Percentiles rank a stretch among this genome's conserved stretches.
These are phyloP conservation scores for Suillus luteus DNA, from an alignment of 768 basidiomycete genomes.

Conservation along the genomic window DNA sequence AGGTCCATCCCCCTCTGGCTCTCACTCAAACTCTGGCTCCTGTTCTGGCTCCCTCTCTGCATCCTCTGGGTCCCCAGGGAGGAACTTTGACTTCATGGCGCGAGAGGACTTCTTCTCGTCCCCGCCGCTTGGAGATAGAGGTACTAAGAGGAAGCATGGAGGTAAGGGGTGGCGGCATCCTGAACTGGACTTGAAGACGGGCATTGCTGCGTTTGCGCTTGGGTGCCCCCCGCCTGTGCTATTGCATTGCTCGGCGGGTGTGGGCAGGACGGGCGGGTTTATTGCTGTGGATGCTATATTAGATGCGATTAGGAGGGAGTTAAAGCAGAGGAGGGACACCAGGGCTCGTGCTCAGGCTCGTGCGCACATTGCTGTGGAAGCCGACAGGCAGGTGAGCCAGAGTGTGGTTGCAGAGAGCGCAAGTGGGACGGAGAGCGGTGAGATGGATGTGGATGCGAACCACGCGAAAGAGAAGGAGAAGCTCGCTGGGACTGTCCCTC, in stretches of 20 bases:
- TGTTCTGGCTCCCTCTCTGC: conserved; percentile 17
- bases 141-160: conserved; percentile 14
- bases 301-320: conserved; percentile 67
- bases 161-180: conserved; percentile 33
- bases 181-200: conserved; percentile 54
- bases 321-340: conserved; percentile 39
- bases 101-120: conserved; percentile 16
- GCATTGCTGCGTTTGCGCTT: conserved; percentile 55
- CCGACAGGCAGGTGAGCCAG: conserved; percentile 10
- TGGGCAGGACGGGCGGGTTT: conserved; percentile 92
- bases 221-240: conserved; percentile 59
- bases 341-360: conserved; percentile 4
- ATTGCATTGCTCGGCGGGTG: conserved; percentile 92
- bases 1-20: conserved; percentile 27
- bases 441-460: conserved; percentile 30
- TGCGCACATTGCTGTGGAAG: conserved; percentile 5
- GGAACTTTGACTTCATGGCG: conserved; percentile 4
- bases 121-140: conserved; percentile 15
- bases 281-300: conserved; percentile 88
- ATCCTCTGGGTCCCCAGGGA: neutral
- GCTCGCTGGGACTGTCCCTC: conserved; percentile 26
- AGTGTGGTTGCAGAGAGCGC: neutral
- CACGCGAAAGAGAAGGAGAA: conserved; percentile 9
- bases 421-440: conserved; percentile 13
- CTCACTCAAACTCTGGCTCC: neutral